Evolutionary conservation across 495 filamentous ascomycete species (phyloP), one percentile per base, ranked within the genome.

Genomic region (Talaromyces nanjingensis): DNA sequence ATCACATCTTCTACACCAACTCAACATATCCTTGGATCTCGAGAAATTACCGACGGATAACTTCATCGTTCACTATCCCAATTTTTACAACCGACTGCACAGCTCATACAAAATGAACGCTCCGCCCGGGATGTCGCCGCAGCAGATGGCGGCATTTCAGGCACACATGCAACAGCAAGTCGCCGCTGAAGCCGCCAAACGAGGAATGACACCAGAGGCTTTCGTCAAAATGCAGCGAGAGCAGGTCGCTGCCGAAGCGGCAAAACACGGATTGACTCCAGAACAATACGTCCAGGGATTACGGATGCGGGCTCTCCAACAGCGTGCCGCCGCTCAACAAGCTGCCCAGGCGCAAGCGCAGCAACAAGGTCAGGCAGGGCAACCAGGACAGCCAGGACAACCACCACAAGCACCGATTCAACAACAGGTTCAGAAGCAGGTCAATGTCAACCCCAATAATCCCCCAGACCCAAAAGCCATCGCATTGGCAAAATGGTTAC

Each of bases 131-230:
- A 90, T 90, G n/a, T 81, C 85, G 24, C 91, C 91, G 64, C 88
- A 96, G 77, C 91, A 96, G 78, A 88, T 97, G 65, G 84, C 83
- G 27, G 80, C 80, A 22, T 92, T 96, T 84, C 91, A 96, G 72
- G 84, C 87, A 69, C 91, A 94, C 75, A 93, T 96, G 85, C 91
- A 96, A 72, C 84, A 87, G 70, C 91, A 94, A 76, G 79, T 96
- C 66, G 89, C 89, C 55, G 82, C 82, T 57, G 88, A 92, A 74
- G 89, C 89, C 39, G 81, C 88, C 67, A 87, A 84, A 76, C 82
- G 86, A 68, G 89, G 89, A 68, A 83, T 92, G 85, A 86, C 87
- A 1, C 88, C 89, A 1, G 87, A 87, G 63, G 79, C 91, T 74
- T 90, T 91, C 68, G 83, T 88, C 64, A 83, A 87, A 55, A 74